A percentile compares a stretch with the other conserved stretches of the same genome.
These are phyloP conservation scores for Ramalina peruviana DNA, from an alignment of 495 filamentous ascomycete genomes.

Conservation along the genomic window DNA sequence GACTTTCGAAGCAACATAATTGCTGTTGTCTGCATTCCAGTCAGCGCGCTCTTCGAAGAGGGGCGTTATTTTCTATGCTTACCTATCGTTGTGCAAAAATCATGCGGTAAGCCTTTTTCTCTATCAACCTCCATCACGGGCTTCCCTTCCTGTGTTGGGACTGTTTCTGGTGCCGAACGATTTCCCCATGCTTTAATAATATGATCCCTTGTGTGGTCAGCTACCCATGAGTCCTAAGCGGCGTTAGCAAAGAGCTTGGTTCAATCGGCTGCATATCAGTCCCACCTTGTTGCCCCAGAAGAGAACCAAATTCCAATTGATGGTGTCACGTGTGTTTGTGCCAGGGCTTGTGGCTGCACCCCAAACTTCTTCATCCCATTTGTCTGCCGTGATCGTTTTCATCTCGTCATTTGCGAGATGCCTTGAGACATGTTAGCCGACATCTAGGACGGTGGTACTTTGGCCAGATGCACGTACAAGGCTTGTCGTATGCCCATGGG, in stretches of 20 bases:
- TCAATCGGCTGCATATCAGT: not conserved
- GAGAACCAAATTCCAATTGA: constrained; percentile 49
- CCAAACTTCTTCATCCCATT: constrained; percentile 75
- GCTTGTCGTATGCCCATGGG: constrained; percentile 54
- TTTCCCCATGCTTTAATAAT: constrained; percentile 44
- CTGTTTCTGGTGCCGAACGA: constrained; percentile 3
- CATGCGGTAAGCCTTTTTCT: constrained; percentile 53
- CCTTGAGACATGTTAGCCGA: constrained; percentile 19
- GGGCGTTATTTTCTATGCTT: constrained; percentile 21
- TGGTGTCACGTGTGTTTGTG: constrained; percentile 15
- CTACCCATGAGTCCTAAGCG: constrained; percentile 66
- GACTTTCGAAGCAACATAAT: constrained; percentile 13
- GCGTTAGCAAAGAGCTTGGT: not conserved
- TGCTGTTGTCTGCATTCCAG: constrained; percentile 5
- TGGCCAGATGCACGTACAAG: constrained; percentile 34
- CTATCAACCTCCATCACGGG: constrained; percentile 62
- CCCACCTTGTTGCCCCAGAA: constrained; percentile 51
- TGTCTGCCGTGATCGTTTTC: constrained; percentile 55
- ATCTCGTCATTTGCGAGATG: constrained; percentile 65
- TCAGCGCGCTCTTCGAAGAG: no score
- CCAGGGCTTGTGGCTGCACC: constrained; percentile 36
- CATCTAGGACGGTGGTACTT: constrained; percentile 14
- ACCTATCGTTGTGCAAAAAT: constrained; percentile 55
- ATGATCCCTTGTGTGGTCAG: constrained; percentile 55
- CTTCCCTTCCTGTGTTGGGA: constrained; percentile 27